phyloP scores from a whole-genome alignment of 441 rosid species.

The Viola pubescens region DNA sequence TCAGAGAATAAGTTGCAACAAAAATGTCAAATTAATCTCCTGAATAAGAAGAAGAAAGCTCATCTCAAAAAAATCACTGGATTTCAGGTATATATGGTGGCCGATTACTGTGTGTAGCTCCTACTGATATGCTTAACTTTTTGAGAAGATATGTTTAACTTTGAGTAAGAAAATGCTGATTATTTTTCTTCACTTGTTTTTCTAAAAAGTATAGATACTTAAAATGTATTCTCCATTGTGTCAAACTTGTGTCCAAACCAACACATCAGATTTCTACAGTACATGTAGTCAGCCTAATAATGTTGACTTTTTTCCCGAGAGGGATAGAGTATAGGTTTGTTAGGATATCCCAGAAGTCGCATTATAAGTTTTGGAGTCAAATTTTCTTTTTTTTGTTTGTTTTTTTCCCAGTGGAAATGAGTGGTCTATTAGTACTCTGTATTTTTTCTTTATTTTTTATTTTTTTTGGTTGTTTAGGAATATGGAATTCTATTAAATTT shows the following conservation, averaged over 20 bases:
- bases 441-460: no score
- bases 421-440: no score
- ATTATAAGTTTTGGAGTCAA: no score
- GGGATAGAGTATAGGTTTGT: no score
- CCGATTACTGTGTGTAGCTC: not conserved
- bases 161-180: not conserved
- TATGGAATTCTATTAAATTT: no score
- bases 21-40: constrained; percentile 69
- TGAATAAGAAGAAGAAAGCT: constrained; percentile 87
- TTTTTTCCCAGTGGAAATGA: no score
- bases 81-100: constrained; percentile 61
- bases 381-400: no score
- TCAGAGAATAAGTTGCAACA: constrained; percentile 88
- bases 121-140: not conserved
- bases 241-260: not conserved
- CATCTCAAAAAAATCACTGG: constrained; percentile 93
- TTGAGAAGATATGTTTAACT: not conserved
- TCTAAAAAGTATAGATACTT: not conserved
- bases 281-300: no score
- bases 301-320: no score
- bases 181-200: not conserved
- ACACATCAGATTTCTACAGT: no score
- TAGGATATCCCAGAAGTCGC: no score
- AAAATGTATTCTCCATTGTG: not conserved
- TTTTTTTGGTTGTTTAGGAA: no score